Percentiles rank a stretch among this genome's conserved stretches.
These are phyloP conservation scores for Lactifluus piperatus DNA, from an alignment of 768 basidiomycete species.

Conservation along the genomic window DNA sequence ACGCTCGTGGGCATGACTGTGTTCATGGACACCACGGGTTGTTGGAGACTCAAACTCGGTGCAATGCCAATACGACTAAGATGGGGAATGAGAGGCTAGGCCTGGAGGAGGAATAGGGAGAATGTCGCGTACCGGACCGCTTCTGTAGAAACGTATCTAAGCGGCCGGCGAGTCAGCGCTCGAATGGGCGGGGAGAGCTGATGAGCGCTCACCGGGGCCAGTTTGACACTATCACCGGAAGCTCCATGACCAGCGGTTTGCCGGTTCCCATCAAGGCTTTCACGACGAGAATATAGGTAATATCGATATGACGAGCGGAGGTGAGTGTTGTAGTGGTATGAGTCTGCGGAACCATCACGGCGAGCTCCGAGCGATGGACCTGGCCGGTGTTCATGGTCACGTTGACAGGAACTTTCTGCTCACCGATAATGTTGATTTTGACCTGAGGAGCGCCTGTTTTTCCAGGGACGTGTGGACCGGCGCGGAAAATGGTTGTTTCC, in stretches of 20 bases:
- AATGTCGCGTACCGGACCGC: constrained; percentile 39
- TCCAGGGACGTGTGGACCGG: constrained; percentile 42
- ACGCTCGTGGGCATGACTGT: not conserved
- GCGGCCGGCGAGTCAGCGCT: constrained; percentile 9
- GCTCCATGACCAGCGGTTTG: constrained; percentile 54
- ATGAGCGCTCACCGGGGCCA: constrained; percentile 61
- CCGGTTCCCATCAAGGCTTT: constrained; percentile 71
- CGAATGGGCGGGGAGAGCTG: not conserved
- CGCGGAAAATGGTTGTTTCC: constrained; percentile 71
- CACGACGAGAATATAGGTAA: constrained; percentile 69
- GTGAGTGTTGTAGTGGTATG: constrained; percentile 79
- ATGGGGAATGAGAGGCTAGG: not conserved
- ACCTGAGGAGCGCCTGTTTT: constrained; percentile 54
- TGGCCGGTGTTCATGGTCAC: constrained; percentile 66
- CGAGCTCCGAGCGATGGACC: constrained; percentile 64
- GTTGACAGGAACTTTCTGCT: constrained; percentile 65
- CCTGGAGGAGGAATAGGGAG: not conserved
- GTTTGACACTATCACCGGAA: constrained; percentile 77
- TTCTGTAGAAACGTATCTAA: constrained; percentile 61
- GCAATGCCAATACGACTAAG: constrained; percentile 42
- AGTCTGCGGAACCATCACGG: constrained; percentile 56
- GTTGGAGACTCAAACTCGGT: constrained; percentile 30
- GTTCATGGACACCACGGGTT: constrained; percentile 6
- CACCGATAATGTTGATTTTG: constrained; percentile 47
- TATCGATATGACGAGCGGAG: constrained; percentile 77